Evolutionary conservation across 306 rosid species (phyloP), one percentile per base, ranked within the genome.

Genomic region (Prunus padus): DNA sequence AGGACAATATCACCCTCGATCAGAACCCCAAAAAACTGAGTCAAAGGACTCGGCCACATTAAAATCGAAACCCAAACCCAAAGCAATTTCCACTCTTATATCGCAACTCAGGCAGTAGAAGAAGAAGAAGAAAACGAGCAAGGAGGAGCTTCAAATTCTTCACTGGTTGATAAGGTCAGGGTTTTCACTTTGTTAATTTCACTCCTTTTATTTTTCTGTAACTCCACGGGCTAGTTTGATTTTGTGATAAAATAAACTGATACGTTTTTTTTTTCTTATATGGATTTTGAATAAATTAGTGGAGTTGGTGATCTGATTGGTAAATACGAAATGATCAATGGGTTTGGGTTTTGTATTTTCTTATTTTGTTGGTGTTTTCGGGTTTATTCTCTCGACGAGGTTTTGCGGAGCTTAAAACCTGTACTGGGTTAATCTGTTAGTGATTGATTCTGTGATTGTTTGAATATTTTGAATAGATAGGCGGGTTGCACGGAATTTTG

Each of bases 31-130:
- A 56, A 55, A 71, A 72, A 81, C 89, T 82, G 89, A 88, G 95
- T 93, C 98, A 93, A 88, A 87, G 84, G 87, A 86, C 82, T 77
- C 57, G 78, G 82, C 84, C 84, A 76, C 88, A 81, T 86, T 80
- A 86, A 83, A 87, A 89, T 85, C 90, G 92, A 84, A 85, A 40
- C 82, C 85, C 85, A 37, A 74, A 23, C 75, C 65, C 71, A 28
- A 70, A 71, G 42, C 42, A 52, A 5, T 33, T 83, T 80, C 82
- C 83, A 47, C 68, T 92, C 87, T 84, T 79, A 23, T 85, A 45
- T 82, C 80, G 87, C 85, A 90, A 81, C 89, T 83, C 79, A 66
- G 82, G 66, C 81, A 84, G 78, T 65, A 50, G 80, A 59, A 65
- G 75, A 71, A 80, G 62, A 69, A 77, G 61, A 50, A 49, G 28